Base-by-base conservation (phyloP, 2,329 filamentous ascomycete genomes). In the Sporothrix inflata region DNA sequence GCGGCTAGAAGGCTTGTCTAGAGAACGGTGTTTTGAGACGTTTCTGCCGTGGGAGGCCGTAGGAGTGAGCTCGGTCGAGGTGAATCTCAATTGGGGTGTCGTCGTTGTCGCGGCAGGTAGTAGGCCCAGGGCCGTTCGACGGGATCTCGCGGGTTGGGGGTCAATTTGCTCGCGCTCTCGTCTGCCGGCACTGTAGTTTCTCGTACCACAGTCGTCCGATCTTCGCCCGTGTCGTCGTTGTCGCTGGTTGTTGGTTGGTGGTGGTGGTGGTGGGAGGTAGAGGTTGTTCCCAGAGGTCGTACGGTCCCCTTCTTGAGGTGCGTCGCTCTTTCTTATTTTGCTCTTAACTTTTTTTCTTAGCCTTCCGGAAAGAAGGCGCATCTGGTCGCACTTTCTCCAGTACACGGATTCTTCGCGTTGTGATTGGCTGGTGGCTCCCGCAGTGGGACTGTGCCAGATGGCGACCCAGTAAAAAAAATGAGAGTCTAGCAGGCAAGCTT, bases 281-380 rank as follows among this genome's bases (percentile, higher is more conserved):
- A 9, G 40, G 42, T n/a, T 47, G 60, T 24, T 14, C 12, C 34
- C 42, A 16, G 30, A 19, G 21, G 9, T n/a, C 63, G 45, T 67
- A 45, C 4, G 11, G 7, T 40, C 21, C 9, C 21, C 21, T 69
- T 47, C 61, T 51, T 30, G 3, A 45, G 66, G 21, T 45, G 21
- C 38, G 14, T 71, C 61, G 47, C 47, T 45, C 66, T 69, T 72
- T 69, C 19, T 34, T 63, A 38, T 63, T 40, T 45, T 27, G 19
- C 40, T 27, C 11, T 24, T 7, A 8, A 42, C 38, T 30, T 69
- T 69, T 47, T 69, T 69, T 45, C 34, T 69, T 61, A 47, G 40
- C 47, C 40, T 69, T 63, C 55, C 67, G 51, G 19, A 69, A 40
- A 27, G 67, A 60, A 47, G 68, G 68, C 68, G 68, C 55, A 71